Evolutionary conservation across 805 yeast species (phyloP), one percentile per base, ranked within the genome.

Genomic region (Tetrapisispora pingtungensis): DNA sequence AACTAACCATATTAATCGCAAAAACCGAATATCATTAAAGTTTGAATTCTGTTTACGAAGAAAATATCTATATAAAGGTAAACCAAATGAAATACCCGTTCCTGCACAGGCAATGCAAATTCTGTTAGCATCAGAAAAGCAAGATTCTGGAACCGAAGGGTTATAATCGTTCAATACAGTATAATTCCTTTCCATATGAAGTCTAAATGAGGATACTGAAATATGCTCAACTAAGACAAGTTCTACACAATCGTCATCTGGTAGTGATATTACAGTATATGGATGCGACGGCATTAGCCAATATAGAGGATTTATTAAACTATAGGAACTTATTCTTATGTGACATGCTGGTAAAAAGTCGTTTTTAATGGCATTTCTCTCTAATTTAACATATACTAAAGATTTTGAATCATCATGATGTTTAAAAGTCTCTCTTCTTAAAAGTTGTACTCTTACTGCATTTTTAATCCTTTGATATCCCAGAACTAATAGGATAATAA

Each of bases 221-320:
- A 36, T 53, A 3, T 70, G 55, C 38, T 67, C 69, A 41, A 69
- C 70, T 26, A 78, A 62, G 13, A 80, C 61, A 45, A 80, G 59
- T 36, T 67, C 70, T 2, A 76, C 56, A 14, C 58, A 46, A 2
- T 58, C 48, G 36, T 73, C 76, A 1, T 59, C 62, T 0, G 72
- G 63, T 1, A 64, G 41, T 1, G 78, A 70, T 0, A 78, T 75
- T 12, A 81, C 66, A 0, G 88, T 78, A 53, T 70, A 83, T 2
- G 90, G 89, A 56, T 82, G 89, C 2, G 82, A 67, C 7, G 90
- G 79, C 5, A 67, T 57, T 2, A 80, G 22, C 73, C 77, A 72
- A 42, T 60, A 68, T 43, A 70, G 57, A 2, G 69, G 69, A 42
- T 69, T 63, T 17, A 44, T 48, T 33, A 55, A 57, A 18, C 64